Evolutionary conservation across 2,329 filamentous ascomycete genomes (phyloP), one percentile per base, ranked within the genome.

Genomic region (Pestalotiopsis sp.): DNA sequence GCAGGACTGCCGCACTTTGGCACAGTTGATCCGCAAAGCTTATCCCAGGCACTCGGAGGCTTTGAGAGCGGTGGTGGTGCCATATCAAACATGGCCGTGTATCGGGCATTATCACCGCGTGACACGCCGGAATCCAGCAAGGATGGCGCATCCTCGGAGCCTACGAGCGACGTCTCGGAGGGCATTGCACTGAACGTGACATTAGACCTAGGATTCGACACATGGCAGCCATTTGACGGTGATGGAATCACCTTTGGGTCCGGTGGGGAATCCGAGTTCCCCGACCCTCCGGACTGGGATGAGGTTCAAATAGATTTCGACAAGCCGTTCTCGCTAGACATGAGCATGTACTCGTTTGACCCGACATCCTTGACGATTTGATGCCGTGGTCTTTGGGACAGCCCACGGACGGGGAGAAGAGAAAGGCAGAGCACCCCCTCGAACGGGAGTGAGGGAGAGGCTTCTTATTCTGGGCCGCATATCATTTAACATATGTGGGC

Each of bases 121-220:
- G 88, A 91, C 74, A 91, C 89, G 7, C 89, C 89, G 0, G 89
- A 90, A 72, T 91, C 88, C 2, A 87, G 83, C 77, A 89, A 90
- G 76, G 88, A 91, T 68, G 86, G 85, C 72, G 85, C 86, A 3
- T 77, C 81, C 9, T 90, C 88, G 56, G 88, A 91, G 73, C 86
- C 87, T 11, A 90, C 86, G 70, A 90, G 88, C 74, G 89, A 91
- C 72, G 86, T 90, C 20, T 85, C 87, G 2, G 89, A 91, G 68
- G 82, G 82, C 4, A 82, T 84, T 3, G 77, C 80, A 17, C 80
- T 89, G 14, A 88, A 90, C 58, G 84, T 90, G 31, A 72, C 72
- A 2, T 62, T 79, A 3, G 75, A 79, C 60, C 76, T 79, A 74
- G 77, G 77, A 17, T 73, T 78, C 64, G 85, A 84, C 39, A 75